Base-by-base conservation (phyloP, 2,329 filamentous ascomycete genomes). In the Leptographium lundbergii region DNA sequence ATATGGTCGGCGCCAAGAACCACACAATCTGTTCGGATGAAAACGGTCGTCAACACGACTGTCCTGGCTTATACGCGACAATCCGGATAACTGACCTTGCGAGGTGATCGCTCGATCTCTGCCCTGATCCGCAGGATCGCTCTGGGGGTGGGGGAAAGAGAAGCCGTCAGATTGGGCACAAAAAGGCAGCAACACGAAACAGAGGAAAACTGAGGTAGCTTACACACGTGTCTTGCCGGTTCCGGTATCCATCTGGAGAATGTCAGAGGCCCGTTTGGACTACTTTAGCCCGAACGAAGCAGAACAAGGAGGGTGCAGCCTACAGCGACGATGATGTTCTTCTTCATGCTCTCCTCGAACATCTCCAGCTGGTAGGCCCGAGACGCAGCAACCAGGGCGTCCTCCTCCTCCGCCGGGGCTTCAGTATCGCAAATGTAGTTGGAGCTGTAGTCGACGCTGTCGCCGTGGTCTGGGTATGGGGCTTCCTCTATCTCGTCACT, bases 211-310 rank as follows among this genome's bases (percentile, higher is more conserved):
- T 17, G 11, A 25, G 17, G 29, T 13, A 19, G 71, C 79, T 71
- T 78, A 89, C 86, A 91, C 81, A 63, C 87, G 84, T 3, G 88
- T 91, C 69, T 91, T 91, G 2, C 88, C 88, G 63, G 81, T 89
- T 1, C 88, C 88, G 0, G 88, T 91, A 62, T 88, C 87, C 87
- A 91, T 91, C 86, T 87, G 61, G 9, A 22, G 24, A 13, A 53
- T 14, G 11, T 34, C 34, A 17, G 9, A 17, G 11, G 47, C 32
- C n/a, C 7, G 19, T 9, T 9, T 7, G 51, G 4, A 27, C 9
- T 19, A 24, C 14, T 47, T n/a, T 9, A n/a, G 14, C 47, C 14
- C 22, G 48, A 4, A 17, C 4, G 24, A 4, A 17, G 13, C 22
- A 24, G 14, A 39, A 39, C 14, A 36, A n/a, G 25, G 45, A 29